These are phyloP conservation scores for Boeremia exigua DNA, from an alignment of 2,329 filamentous ascomycete genomes.

Conservation along the genomic window DNA sequence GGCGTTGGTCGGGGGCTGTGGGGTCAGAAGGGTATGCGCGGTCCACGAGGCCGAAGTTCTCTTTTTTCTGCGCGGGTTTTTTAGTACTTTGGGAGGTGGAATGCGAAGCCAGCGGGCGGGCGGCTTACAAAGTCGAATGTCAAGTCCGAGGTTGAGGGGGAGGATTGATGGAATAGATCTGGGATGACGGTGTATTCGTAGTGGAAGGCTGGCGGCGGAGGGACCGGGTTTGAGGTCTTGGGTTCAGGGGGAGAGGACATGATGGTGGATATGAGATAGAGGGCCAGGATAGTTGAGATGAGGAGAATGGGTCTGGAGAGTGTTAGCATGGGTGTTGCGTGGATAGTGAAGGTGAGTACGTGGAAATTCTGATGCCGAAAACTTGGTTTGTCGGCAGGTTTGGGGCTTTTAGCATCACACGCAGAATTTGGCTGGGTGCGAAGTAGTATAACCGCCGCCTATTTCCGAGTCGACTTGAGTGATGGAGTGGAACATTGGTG, in stretches of 20 bases:
- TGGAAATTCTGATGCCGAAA: neutral
- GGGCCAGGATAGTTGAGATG: constrained; percentile 4
- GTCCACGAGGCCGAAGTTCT: constrained; percentile 72
- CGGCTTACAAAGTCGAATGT: constrained; percentile 67
- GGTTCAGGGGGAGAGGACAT: neutral
- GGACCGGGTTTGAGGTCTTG: neutral
- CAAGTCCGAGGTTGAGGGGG: constrained; percentile 59
- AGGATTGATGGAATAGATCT: constrained; percentile 70
- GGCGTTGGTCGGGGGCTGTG: constrained; percentile 46
- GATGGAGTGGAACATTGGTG: neutral
- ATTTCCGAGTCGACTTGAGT: neutral
- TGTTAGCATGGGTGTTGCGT: neutral
- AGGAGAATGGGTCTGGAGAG: constrained; percentile 22
- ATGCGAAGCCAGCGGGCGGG: no score
- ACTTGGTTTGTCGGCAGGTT: neutral
- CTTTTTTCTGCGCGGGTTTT: constrained; percentile 53
- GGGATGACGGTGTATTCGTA: constrained; percentile 65
- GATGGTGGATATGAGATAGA: constrained; percentile 14
- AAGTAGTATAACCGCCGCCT: neutral
- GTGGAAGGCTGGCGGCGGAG: constrained; percentile 37
- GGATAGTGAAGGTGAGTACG: neutral
- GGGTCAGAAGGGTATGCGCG: constrained; percentile 54
- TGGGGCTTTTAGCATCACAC: constrained; percentile 1
- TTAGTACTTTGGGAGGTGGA: neutral
- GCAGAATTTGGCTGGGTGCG: no score